phyloP scores from a whole-genome alignment of 345 rosid species.

The Gossypium arboreum region DNA sequence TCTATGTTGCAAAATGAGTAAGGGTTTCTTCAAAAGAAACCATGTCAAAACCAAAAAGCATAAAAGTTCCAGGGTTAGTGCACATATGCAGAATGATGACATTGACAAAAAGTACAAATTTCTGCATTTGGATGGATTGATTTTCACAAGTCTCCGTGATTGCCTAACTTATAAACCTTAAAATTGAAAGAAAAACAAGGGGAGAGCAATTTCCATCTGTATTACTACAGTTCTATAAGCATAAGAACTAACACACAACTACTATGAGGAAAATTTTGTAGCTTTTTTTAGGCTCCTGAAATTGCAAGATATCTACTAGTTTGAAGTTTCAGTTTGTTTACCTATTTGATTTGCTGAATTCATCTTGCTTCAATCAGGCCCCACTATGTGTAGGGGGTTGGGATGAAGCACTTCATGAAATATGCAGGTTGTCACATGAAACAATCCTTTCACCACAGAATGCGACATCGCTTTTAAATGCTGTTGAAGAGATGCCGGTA shows the following conservation, averaged over 20 bases:
- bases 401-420: slow-evolving; percentile 97
- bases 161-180: neutral
- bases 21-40: neutral
- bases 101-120: neutral
- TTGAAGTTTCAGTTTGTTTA: neutral
- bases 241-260: neutral
- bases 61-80: neutral
- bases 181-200: slow-evolving; percentile 5
- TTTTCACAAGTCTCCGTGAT: too few relatives aligned
- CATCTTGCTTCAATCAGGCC: slow-evolving; percentile 42
- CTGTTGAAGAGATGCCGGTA: slow-evolving; percentile 64
- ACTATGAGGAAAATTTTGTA: neutral
- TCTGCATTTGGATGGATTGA: neutral
- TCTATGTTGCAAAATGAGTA: neutral
- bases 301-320: neutral
- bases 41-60: neutral
- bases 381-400: slow-evolving; percentile 86
- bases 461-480: slow-evolving; percentile 53
- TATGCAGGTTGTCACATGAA: slow-evolving; percentile 83
- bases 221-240: neutral
- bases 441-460: slow-evolving; percentile 65
- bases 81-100: neutral
- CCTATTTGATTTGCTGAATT: neutral
- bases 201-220: neutral
- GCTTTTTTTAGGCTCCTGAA: neutral